Percentiles rank a stretch among this genome's conserved stretches.
Conservation (phyloP, 345 rosid genomes). For the Populus euphratica region DNA sequence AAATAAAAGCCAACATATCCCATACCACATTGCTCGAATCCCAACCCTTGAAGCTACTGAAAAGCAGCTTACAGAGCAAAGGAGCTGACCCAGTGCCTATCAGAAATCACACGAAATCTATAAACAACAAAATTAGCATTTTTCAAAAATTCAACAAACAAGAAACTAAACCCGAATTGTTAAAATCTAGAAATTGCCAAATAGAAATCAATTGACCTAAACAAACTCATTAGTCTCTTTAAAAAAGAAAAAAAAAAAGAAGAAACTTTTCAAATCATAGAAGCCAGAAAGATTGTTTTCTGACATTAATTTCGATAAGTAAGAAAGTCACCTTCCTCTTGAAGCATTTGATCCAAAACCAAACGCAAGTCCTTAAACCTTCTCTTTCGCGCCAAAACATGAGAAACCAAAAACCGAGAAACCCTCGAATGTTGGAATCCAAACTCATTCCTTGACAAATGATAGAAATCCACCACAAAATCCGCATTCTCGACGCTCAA, state of each 20-base stretch:
- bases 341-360: constrained; percentile 46
- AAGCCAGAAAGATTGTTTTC: not conserved
- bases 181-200: no score
- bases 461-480: constrained; percentile 48
- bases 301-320: not conserved
- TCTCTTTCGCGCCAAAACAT: constrained; percentile 45
- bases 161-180: not conserved
- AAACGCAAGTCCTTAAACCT: constrained; percentile 50
- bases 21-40: constrained; percentile 52
- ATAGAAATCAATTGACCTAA: not conserved
- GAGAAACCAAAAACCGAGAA: constrained; percentile 50
- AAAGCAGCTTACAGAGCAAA: constrained; percentile 52
- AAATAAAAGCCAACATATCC: constrained; percentile 68
- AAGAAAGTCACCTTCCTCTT: constrained; percentile 51
- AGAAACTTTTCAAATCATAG: no score
- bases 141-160: not conserved
- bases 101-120: constrained; percentile 37
- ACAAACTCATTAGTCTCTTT: not conserved
- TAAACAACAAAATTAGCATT: constrained; percentile 33
- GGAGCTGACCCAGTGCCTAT: constrained; percentile 70
- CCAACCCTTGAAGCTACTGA: constrained; percentile 44
- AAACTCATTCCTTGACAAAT: constrained; percentile 45
- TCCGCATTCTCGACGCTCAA: constrained; percentile 46
- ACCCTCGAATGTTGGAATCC: constrained; percentile 53
- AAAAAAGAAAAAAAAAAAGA: no score